These are phyloP conservation scores for Cladorrhinum samala DNA, from an alignment of 495 filamentous ascomycete genomes.

Conservation along the genomic window DNA sequence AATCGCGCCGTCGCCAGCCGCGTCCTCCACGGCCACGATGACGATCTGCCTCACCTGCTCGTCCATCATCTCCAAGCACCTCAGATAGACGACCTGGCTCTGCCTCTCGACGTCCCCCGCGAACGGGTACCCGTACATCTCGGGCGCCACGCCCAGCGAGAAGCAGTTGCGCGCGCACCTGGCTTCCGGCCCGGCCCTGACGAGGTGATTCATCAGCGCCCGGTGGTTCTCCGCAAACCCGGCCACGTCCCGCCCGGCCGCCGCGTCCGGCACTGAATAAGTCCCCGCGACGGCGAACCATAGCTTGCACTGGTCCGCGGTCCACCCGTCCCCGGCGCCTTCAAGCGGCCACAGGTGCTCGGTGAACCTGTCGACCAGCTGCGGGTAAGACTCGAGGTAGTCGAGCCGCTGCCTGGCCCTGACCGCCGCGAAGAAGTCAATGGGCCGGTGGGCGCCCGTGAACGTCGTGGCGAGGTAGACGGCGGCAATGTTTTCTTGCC, in stretches of 20 bases:
- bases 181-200: no score
- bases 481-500: no score
- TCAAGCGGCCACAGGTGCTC: neutral
- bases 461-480: no score
- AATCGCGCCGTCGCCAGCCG: no score
- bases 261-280: neutral
- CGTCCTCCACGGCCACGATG: no score
- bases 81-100: neutral
- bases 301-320: neutral
- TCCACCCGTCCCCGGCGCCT: neutral
- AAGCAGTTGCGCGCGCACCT: no score
- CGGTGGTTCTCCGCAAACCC: neutral
- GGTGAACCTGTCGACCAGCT: neutral
- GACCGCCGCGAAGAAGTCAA: neutral
- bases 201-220: neutral
- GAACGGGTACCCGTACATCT: no score
- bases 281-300: neutral
- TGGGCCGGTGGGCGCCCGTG: neutral
- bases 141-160: no score
- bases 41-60: neutral
- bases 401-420: neutral
- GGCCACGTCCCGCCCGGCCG: neutral
- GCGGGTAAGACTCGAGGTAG: neutral
- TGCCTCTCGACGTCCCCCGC: no score
- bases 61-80: neutral